phyloP scores from a whole-genome alignment of 306 rosid species.

The Trifolium fragiferum region DNA sequence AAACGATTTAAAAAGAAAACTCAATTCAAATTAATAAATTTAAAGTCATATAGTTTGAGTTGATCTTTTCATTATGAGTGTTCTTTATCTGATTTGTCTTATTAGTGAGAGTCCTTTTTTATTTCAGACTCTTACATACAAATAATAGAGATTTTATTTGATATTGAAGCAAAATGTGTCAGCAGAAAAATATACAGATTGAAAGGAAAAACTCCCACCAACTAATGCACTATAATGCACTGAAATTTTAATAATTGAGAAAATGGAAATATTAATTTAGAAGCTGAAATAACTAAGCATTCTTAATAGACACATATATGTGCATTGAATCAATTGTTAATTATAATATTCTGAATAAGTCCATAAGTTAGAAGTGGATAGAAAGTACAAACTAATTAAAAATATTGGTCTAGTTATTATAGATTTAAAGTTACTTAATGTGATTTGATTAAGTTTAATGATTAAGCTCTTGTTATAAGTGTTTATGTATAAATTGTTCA shows the following conservation, averaged over 20 bases:
- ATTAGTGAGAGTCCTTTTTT: conserved; percentile 13
- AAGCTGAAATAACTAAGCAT: neutral
- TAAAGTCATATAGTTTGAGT: neutral
- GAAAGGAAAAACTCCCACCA: conserved; percentile 19
- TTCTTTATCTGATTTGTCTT: conserved; percentile 11
- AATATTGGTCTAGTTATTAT: too few species aligned
- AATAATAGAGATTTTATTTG: conserved; percentile 38
- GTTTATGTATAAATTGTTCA: too few species aligned
- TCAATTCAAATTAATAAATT: neutral
- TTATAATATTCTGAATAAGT: too few species aligned
- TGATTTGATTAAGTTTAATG: neutral
- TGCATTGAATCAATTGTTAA: neutral
- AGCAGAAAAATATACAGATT: conserved; percentile 30
- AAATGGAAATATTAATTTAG: neutral
- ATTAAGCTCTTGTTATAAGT: too few species aligned
- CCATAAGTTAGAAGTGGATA: neutral
- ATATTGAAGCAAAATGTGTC: conserved; percentile 47
- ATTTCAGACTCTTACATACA: neutral
- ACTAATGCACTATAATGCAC: conserved; percentile 30
- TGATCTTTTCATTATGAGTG: neutral
- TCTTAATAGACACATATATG: neutral
- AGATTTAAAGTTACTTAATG: too few species aligned
- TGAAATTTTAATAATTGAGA: conserved; percentile 1
- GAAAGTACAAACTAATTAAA: too few species aligned
- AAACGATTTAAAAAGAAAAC: neutral